Conservation (phyloP, 208 protist species). For the Trypanosoma theileri region DNA sequence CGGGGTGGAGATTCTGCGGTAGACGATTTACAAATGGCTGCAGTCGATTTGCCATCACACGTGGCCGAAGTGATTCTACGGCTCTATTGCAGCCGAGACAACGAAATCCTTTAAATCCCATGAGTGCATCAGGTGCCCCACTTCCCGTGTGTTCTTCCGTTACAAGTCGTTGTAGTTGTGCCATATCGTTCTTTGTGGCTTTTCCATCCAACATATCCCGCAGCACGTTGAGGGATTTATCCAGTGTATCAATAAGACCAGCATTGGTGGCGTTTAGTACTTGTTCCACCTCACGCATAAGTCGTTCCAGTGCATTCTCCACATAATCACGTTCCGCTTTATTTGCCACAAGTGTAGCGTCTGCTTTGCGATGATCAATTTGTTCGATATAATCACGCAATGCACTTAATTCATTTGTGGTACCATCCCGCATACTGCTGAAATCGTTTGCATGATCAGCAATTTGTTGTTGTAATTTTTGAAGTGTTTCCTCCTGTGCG, state of each 20-base stretch:
- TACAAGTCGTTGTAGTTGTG: constrained; percentile 68
- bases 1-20: constrained; percentile 72
- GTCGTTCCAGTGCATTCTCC: constrained; percentile 87
- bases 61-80: constrained; percentile 79
- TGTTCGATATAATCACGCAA: constrained; percentile 68
- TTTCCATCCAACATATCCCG: constrained; percentile 91
- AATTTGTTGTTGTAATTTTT: constrained; percentile 69
- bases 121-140: constrained; percentile 67
- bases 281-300: constrained; percentile 92
- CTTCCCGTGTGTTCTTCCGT: constrained; percentile 38
- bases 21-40: constrained; percentile 73
- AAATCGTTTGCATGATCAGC: constrained; percentile 37
- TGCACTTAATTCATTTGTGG: constrained; percentile 45
- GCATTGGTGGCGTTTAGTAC: constrained; percentile 90
- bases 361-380: constrained; percentile 85
- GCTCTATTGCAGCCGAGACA: constrained; percentile 86
- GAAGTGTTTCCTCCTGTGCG: constrained; percentile 45
- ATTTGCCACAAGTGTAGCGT: constrained; percentile 85
- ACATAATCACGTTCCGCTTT: constrained; percentile 92
- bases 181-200: constrained; percentile 83
- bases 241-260: constrained; percentile 89
- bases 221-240: constrained; percentile 88
- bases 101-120: constrained; percentile 86
- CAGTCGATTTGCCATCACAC: constrained; percentile 54
- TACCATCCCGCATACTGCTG: constrained; percentile 24